Base-by-base conservation (phyloP, 83 land plant genomes). In the Larix sibirica region DNA sequence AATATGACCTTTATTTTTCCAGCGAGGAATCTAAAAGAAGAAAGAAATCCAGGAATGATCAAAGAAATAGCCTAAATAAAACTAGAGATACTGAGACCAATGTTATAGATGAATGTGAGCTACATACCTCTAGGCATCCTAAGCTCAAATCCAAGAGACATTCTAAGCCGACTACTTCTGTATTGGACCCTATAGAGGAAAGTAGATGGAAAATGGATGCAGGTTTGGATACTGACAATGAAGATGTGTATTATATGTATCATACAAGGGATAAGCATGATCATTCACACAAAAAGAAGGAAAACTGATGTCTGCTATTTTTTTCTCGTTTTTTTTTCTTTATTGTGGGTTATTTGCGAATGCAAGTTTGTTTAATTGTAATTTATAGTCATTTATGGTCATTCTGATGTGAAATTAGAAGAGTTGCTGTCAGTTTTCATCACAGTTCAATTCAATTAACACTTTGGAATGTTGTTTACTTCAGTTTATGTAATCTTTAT, bases 141-240 rank as follows among this genome's bases (percentile, higher is more conserved):
- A 79, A 61, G 33, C 66, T 33, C 18, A 36, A 79, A 31, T 79
- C 66, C 38, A 62, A 61, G 65, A 23, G 66, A 36, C 18, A 21
- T 62, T 79, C 50, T 38, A 63, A 79, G 47, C 50, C 44, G 24
- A 79, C 64, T 14, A 63, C 24, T 42, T 61, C 81, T 79, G 18
- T 54, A 50, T 36, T 61, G 44, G 81, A 33, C 14, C 50, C 66
- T 62, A 62, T 79, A 79, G 67, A 62, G 81, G 81, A 62, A 18
- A 62, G 67, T 62, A 79, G 81, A 21, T 79, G 81, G 81, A 26
- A 79, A 79, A 79, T 79, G 81, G 38, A 62, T 38, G 61, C 81
- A 62, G 66, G 81, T 62, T 62, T 62, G 26, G 67, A 79, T 79
- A 79, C 44, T 62, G 67, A 79, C 36, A 61, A 61, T 20, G 81